Base-by-base conservation (phyloP, 768 basidiomycete species). In the Lactarius psammicola region DNA sequence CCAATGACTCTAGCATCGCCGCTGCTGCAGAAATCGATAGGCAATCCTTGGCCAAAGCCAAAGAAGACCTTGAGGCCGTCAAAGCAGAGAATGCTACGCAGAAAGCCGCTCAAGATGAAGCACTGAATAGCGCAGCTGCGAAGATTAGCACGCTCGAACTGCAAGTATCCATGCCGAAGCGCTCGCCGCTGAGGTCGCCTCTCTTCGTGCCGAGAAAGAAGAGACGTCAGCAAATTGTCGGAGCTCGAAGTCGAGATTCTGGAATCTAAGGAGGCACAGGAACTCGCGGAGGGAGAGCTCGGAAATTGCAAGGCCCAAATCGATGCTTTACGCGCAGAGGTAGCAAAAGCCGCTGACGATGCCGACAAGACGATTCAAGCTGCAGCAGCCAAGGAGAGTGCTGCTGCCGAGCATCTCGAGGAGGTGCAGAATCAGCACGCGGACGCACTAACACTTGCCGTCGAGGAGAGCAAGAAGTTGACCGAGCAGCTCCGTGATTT, bases 231-330 rank as follows among this genome's bases (percentile, higher is more conserved):
- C 72, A 91, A 87, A 75, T 78, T 93, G 4, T 90, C 89, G 0
- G 92, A 94, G 71, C 79, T 92, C 30, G 92, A 94, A 77, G 78
- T 94, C 58, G 90, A 94, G 73, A 81, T 92, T 49, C 75, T 93
- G 64, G 92, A 94, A 76, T 72, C 88, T 66, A 90, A 82, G 74
- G 92, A 94, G 73, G 79, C 79, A 49, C 84, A 85, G 67, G 92
- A 93, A 69, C 75, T 75, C 23, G 77, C 81, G 7, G 86, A 89
- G 70, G 90, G 91, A 62, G 81, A 81, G 34, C 84, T 81, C 58
- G 78, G 76, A 55, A 77, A 78, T 65, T 74, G 81, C 13, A 71
- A 81, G 44, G 74, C 77, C 13, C 82, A 76, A 55, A 77, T 89
- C 34, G 80, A 82, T 66, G 68, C 71, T 11, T 73, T 88, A 53